Base-by-base conservation (phyloP, 1,139 yeast species). In the Yamadazyma dushanensis region DNA sequence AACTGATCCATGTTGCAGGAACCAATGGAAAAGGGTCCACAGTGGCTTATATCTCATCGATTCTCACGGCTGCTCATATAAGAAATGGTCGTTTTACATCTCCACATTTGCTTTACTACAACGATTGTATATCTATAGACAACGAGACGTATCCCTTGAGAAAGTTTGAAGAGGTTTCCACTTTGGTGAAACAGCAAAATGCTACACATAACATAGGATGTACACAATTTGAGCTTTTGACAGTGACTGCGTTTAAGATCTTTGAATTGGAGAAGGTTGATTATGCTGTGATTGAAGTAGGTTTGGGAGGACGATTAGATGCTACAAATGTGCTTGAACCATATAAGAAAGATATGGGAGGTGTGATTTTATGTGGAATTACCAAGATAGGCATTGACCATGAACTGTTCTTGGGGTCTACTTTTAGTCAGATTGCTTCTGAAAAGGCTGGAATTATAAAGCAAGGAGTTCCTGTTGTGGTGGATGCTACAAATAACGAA, bases 11-110 rank as follows among this genome's bases (percentile, higher is more conserved):
- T 54, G 72, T 90, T 8, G 96, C 96, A 0, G 97, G 97, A 0
- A 90, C 97, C 4, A 90, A 90, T 54, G 97, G 97, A 0, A 90
- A 90, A 53, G 97, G 97, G 0, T 87, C 96, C 0, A 87, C 89
- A 0, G 78, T 94, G 40, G 80, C 96, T 0, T 88, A 87, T 53
- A 46, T 89, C 7, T 71, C 89, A 3, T 76, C 88, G 16, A 69
- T 83, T 7, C 60, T 87, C 14, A 63, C 76, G 6, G 51, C 66
- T 27, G 67, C 79, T 21, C 59, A 66, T 5, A 60, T 78, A 25
- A 57, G 62, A 20, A 77, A 80, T 41, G 97, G 97, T 0, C 73
- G 83, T 45, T 89, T 89, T 64, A 87, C 94, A 3, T 83, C 95
- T 4, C 97, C 97, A 0, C 96, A 89, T 61, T 60, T 89, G 49